Percentiles rank a stretch among this genome's conserved stretches.
These are phyloP conservation scores for Pichia cactophila DNA, from an alignment of 1,139 yeast genomes.

Conservation along the genomic window DNA sequence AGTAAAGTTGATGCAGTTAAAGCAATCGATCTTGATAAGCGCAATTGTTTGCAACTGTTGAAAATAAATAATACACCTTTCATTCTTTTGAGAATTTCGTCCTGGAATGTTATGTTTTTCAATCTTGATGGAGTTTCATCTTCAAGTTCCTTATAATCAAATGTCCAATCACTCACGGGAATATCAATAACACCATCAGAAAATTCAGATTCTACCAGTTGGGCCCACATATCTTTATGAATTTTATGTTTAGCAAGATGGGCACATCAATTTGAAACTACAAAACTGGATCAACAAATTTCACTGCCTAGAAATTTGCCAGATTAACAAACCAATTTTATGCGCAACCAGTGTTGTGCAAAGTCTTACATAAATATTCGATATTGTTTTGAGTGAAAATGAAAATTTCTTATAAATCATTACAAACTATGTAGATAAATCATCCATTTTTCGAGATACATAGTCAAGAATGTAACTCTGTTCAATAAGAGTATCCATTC, in stretches of 20 bases:
- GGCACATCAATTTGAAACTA: no score
- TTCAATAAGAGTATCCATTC: conserved; percentile 75
- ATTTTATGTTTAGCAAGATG: no score
- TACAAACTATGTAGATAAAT: conserved; percentile 21
- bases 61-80: conserved; percentile 42
- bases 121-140: conserved; percentile 30
- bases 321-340: no score
- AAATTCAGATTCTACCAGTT: conserved; percentile 4
- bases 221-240: no score
- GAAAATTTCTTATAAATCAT: neutral
- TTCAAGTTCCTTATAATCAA: conserved; percentile 23
- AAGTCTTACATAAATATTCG: no score
- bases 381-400: no score
- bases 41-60: conserved; percentile 35
- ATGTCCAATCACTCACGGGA: conserved; percentile 25
- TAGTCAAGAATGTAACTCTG: conserved; percentile 82
- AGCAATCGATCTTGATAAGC: conserved; percentile 40
- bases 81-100: conserved; percentile 35
- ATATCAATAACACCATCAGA: conserved; percentile 27
- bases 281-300: no score
- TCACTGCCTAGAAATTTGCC: no score
- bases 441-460: conserved; percentile 71
- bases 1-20: conserved; percentile 41
- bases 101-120: conserved; percentile 31
- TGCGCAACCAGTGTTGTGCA: no score